Conservation (phyloP, 306 rosid genomes). For the Abrus pulchellus region DNA sequence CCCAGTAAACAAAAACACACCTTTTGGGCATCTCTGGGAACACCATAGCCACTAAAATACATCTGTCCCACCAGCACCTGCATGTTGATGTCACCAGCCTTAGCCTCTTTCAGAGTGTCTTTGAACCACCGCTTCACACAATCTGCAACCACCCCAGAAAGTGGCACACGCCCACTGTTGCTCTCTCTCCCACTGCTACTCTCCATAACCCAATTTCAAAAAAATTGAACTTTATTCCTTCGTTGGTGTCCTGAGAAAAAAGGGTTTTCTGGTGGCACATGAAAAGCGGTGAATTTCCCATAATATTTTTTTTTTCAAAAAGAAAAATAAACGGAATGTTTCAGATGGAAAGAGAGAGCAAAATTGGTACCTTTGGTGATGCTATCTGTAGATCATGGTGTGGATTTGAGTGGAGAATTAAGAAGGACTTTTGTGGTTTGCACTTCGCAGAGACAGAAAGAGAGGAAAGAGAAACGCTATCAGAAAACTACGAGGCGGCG, state of each 20-base stretch:
- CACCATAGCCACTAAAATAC: constrained; percentile 92
- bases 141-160: constrained; percentile 85
- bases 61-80: constrained; percentile 94
- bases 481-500: constrained; percentile 39
- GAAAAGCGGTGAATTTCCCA: not conserved
- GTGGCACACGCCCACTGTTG: constrained; percentile 61
- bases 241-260: constrained; percentile 6
- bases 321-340: constrained; percentile 21
- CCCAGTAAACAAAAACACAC: constrained; percentile 40
- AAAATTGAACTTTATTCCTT: constrained; percentile 34
- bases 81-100: constrained; percentile 88
- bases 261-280: constrained; percentile 6
- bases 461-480: constrained; percentile 15
- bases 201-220: constrained; percentile 61
- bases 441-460: not conserved
- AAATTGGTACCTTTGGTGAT: constrained; percentile 49
- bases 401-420: constrained; percentile 30
- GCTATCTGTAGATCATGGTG: constrained; percentile 40
- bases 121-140: constrained; percentile 95
- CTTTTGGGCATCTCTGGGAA: constrained; percentile 87
- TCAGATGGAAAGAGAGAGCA: not conserved
- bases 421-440: constrained; percentile 36
- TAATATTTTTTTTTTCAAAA: not conserved
- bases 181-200: constrained; percentile 56
- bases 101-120: constrained; percentile 88